Base-by-base conservation (phyloP, 441 rosid species). In the Euphorbia celastroides region DNA sequence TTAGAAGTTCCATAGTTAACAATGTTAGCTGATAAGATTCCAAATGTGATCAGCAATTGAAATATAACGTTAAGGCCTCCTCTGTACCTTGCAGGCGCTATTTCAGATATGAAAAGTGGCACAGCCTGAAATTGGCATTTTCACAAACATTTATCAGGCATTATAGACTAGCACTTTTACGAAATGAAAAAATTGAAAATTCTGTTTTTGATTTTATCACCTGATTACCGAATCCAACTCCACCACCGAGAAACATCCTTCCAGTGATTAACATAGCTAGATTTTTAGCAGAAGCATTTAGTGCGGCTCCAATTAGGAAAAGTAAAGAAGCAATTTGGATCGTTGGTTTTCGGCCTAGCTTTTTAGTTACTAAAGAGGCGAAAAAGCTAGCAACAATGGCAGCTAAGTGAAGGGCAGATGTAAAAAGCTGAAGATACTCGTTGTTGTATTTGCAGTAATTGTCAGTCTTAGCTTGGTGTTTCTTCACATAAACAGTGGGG, bases 21-120 rank as follows among this genome's bases (percentile, higher is more conserved):
- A 3, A 68, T 0, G 62, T 87, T 88, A 2, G 97, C 93, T 13
- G 55, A 27, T 26, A 90, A 38, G 60, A 88, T 88, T 0, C 97
- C 97, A 2, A 85, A 5, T 31, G 97, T 88, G 79, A 86, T 80
- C 23, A 88, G 80, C 54, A 90, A 31, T 80, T 90, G 97, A 42
- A 90, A 90, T 75, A 73, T 69, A 6, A 86, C 68, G 78, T 83
- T 90, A 12, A 90, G 79, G 28, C 78, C 83, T 75, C 97, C 97
- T 65, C 97, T 79, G 48, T 23, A 66, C 61, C 59, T 77, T 30
- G 89, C 34, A 0, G 93, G 97, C 17, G 97, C 83, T n/a, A 90
- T 80, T 77, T 90, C 97, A 12, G 97, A 86, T 71, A 90, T 81
- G 68, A 88, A 88, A 57, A 90, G 70, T 11, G 97, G 97, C 2